Evolutionary conservation across 1,284 basidiomycete species (phyloP), one percentile per base, ranked within the genome.

Genomic region (Cystobasidium sp.): DNA sequence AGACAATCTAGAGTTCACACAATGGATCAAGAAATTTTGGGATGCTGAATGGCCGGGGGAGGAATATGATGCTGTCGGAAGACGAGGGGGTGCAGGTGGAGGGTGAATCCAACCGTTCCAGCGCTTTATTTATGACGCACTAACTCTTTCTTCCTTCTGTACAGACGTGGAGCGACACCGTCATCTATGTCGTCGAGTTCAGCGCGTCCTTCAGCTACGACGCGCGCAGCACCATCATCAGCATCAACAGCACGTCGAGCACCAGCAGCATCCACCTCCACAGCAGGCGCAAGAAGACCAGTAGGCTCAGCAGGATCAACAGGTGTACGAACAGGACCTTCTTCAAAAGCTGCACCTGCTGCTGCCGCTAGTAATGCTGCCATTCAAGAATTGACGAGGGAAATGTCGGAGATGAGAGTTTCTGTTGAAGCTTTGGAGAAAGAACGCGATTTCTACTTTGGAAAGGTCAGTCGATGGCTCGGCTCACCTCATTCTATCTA

Each of bases 1-100:
- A 84, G 97, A 99, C 84, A 99, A 99, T 84, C 90, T 99, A 79
- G 97, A 99, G 83, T 99, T 99, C 84, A 82, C 96, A 72, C 96
- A 99, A 83, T 99, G 96, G 96, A 87, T 94, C 80, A 95, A 95
- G 82, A 91, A 91, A 68, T 97, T 90, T 84, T 99, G 97, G 96
- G 94, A 98, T 81, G 84, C 88, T 58, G 93, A 97, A 85, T 95
- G 89, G 81, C 88, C 89, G 4, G 96, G 95, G 0, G 90, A 92
- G 70, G 87, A 86, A 7, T 99, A 99, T 81, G 94, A 99, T 81
- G 86, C 97, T 0, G 89, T 91, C 0, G 93, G 85, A 12, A 88
- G 93, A 63, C 86, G 93, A 66, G 88, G 88, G 77, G 93, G 92
- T 24, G 52, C 59, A 1, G 76, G 90, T 85, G 72, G 63, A 49